A percentile compares a stretch with the other conserved stretches of the same genome.
phyloP scores from a whole-genome alignment of 441 rosid species.

The Hura crepitans region DNA sequence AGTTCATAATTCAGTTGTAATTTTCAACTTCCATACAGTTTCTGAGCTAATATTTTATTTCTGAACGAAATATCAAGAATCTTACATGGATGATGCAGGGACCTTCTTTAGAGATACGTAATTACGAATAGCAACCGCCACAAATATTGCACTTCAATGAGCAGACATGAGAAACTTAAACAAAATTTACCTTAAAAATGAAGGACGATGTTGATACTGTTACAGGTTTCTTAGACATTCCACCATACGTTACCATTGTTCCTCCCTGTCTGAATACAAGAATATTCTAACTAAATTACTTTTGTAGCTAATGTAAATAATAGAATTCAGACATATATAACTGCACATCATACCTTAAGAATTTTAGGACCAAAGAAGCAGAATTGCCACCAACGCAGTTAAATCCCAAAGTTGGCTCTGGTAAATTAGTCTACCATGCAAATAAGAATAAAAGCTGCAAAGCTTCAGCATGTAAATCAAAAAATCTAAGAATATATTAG shows the following conservation, averaged over 20 bases:
- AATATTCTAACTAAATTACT: slow-evolving; percentile 16
- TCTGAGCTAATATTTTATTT: neutral
- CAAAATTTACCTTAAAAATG: slow-evolving; percentile 62
- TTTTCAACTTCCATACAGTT: neutral
- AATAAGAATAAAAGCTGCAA: slow-evolving; percentile 17
- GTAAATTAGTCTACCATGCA: slow-evolving; percentile 43
- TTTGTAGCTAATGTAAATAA: slow-evolving; percentile 1
- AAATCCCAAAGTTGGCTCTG: slow-evolving; percentile 75
- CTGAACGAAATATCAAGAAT: slow-evolving; percentile 1
- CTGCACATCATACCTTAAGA: slow-evolving; percentile 50
- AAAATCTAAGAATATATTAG: slow-evolving; percentile 6
- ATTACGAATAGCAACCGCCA: neutral
- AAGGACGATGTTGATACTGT: slow-evolving; percentile 72
- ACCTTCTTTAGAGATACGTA: neutral
- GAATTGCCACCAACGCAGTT: slow-evolving; percentile 88
- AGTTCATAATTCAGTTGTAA: neutral
- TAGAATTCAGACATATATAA: slow-evolving; percentile 6
- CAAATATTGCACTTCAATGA: neutral
- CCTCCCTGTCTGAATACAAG: slow-evolving; percentile 55
- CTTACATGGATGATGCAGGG: neutral
- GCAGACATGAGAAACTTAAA: neutral
- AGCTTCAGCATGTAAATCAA: slow-evolving; percentile 12
- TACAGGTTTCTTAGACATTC: slow-evolving; percentile 84
- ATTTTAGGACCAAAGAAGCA: slow-evolving; percentile 72
- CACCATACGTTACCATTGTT: slow-evolving; percentile 90